Evolutionary conservation across 148 eudicot genomes (phyloP).

Genomic region (Rhododendron molle): DNA sequence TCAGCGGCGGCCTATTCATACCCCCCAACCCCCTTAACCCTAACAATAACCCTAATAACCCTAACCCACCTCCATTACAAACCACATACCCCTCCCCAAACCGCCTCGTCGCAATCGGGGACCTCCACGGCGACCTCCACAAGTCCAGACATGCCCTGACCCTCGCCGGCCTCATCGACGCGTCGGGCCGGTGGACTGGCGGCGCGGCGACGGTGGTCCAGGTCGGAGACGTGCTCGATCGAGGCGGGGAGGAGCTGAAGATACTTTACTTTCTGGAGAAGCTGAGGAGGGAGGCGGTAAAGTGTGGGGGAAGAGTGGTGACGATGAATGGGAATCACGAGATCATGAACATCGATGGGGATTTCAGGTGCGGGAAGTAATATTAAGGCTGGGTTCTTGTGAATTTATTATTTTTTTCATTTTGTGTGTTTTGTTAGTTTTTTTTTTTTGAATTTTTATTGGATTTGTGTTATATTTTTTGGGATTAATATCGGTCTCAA

Average conservation of each 20-base stretch:
- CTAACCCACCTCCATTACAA: slow-evolving; percentile 18
- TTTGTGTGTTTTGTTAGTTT: no score
- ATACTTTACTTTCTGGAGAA: slow-evolving; percentile 68
- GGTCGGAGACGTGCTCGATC: slow-evolving; percentile 86
- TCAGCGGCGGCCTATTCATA: slow-evolving; percentile 33
- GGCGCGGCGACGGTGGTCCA: slow-evolving; percentile 77
- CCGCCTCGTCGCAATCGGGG: slow-evolving; percentile 81
- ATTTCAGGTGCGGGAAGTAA: not conserved
- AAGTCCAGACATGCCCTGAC: slow-evolving; percentile 66
- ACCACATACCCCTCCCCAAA: slow-evolving; percentile 46
- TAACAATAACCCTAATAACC: slow-evolving; percentile 7
- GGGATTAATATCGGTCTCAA: no score
- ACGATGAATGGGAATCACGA: slow-evolving; percentile 96
- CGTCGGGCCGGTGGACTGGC: slow-evolving; percentile 61
- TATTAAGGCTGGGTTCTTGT: no score
- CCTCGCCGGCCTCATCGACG: slow-evolving; percentile 59
- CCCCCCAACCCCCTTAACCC: slow-evolving; percentile 29
- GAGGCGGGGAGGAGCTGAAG: slow-evolving; percentile 77
- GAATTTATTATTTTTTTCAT: no score
- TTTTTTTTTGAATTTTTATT: no score
- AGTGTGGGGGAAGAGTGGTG: slow-evolving; percentile 49
- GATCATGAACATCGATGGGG: slow-evolving; percentile 59
- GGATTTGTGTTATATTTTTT: no score
- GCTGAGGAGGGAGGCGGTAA: slow-evolving; percentile 58
- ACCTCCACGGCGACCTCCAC: slow-evolving; percentile 80